These are phyloP conservation scores for Fusarium nygamai DNA, from an alignment of 2,329 filamentous ascomycete genomes.

Conservation along the genomic window DNA sequence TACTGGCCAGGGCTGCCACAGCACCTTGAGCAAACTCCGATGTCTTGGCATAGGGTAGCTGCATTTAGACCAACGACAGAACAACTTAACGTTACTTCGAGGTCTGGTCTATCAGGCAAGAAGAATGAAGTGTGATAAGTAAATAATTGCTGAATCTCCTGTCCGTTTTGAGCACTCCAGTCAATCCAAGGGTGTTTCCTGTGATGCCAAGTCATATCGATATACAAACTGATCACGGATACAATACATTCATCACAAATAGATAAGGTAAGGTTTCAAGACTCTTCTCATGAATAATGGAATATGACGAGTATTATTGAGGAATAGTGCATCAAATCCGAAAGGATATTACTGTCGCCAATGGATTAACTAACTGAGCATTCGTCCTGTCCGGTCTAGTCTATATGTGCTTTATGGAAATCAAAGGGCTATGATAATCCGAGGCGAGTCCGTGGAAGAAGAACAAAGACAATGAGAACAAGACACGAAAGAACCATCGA, in stretches of 20 bases:
- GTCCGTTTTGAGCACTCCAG: not conserved
- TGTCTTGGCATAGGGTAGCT: not conserved
- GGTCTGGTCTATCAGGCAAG: not conserved
- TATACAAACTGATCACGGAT: too few species aligned
- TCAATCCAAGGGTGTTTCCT: not conserved
- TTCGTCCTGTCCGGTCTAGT: too few species aligned
- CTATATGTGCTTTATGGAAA: not conserved
- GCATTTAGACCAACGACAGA: not conserved
- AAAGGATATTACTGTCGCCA: rapidly evolving
- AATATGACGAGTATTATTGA: not conserved
- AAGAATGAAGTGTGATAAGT: not conserved
- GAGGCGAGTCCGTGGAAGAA: not conserved
- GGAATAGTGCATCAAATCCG: not conserved
- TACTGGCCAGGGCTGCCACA: not conserved
- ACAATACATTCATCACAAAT: rapidly evolving
- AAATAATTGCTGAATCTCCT: not conserved
- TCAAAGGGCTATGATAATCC: not conserved
- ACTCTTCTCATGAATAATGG: rapidly evolving
- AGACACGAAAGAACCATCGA: not conserved
- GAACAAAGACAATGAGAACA: not conserved
- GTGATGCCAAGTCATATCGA: not conserved
- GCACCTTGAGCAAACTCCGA: not conserved
- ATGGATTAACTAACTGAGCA: rapidly evolving
- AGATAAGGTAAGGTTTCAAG: rapidly evolving
- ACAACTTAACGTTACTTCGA: not conserved